Evolutionary conservation across 108 stramenopile species (phyloP), one percentile per base, ranked within the genome.

Genomic region (Pelagomonas calceolata): DNA sequence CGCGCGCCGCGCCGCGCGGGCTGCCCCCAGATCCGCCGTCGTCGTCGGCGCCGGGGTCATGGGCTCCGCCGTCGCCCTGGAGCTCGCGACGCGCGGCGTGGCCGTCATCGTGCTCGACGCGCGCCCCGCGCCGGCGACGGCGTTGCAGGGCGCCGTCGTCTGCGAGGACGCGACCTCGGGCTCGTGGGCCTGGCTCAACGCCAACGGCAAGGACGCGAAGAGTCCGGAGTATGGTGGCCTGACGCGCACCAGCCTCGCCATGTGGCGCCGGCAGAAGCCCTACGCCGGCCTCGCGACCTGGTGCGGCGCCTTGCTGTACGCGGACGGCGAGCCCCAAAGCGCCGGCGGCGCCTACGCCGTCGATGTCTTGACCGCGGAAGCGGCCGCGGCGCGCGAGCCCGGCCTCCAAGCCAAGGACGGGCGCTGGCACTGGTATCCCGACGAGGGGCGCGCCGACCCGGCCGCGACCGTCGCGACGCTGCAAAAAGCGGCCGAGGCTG

Each of bases 161-260:
- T 43, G 39, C 39, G 39, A 79, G n/a, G 67, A 64, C 32, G 82
- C 85, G 15, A 83, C 83, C 32, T 74, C 75, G 0, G 83, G 84
- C 31, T 83, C 87, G 0, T 86, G 84, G 72, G 87, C 85, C 0
- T 88, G 87, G 87, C 66, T 88, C 4, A 86, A 88, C 85, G 85
- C 85, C 37, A 86, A 86, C 70, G 76, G 77, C 30, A 88, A 88
- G 68, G 64, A n/a, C n/a, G n/a, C n/a, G n/a, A n/a, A n/a, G n/a
- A n/a, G 73, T 10, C 85, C 87, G 7, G 67, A 67, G 34, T 88
- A 88, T 65, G 74, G 73, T 68, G 71, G 68, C 26, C 51, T 87
- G 32, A 88, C 86, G 66, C 82, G 85, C 64, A n/a, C 85, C 34
- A 85, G 87, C 29, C 81, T 88, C 76, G 75, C 78, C 45, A 71